Evolutionary conservation across 2,329 filamentous ascomycete genomes (phyloP).

Genomic region (Dothidotthia symphoricarpi): DNA sequence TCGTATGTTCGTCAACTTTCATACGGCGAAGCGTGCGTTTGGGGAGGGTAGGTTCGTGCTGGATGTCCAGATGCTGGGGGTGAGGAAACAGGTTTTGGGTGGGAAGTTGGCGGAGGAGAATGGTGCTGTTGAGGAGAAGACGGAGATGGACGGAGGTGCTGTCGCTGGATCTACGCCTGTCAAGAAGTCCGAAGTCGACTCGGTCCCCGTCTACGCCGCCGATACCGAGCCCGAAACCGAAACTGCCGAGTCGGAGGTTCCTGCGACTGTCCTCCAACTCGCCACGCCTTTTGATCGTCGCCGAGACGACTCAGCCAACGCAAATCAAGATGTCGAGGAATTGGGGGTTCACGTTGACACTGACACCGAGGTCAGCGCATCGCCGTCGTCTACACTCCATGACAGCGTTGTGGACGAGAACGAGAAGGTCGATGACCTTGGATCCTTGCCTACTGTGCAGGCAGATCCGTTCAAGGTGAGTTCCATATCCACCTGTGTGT

Average conservation of each 20-base stretch:
- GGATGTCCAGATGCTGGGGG: not conserved
- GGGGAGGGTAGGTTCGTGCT: slow-evolving; percentile 3
- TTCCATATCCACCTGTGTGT: not conserved
- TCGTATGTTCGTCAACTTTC: slow-evolving; percentile 4
- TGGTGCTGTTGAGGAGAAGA: not conserved
- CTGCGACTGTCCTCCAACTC: too few relatives aligned
- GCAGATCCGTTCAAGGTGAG: slow-evolving; percentile 12
- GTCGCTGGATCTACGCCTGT: not conserved
- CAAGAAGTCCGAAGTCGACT: not conserved
- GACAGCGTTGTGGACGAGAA: not conserved
- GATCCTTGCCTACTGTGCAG: not conserved
- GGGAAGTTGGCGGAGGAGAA: not conserved
- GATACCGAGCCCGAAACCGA: not conserved
- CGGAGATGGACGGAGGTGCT: not conserved
- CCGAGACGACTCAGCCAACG: not conserved
- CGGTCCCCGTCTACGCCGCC: too few relatives aligned
- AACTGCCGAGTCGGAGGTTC: too few relatives aligned
- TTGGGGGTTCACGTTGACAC: not conserved
- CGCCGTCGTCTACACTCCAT: not conserved
- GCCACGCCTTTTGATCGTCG: too few relatives aligned
- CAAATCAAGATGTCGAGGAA: not conserved
- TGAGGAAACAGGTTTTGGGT: not conserved
- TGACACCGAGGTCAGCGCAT: not conserved
- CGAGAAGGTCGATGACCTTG: not conserved
- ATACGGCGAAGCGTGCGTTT: slow-evolving; percentile 4